Evolutionary conservation across 331 rosid species (phyloP), one percentile per base, ranked within the genome.

Genomic region (Malus hybrid): DNA sequence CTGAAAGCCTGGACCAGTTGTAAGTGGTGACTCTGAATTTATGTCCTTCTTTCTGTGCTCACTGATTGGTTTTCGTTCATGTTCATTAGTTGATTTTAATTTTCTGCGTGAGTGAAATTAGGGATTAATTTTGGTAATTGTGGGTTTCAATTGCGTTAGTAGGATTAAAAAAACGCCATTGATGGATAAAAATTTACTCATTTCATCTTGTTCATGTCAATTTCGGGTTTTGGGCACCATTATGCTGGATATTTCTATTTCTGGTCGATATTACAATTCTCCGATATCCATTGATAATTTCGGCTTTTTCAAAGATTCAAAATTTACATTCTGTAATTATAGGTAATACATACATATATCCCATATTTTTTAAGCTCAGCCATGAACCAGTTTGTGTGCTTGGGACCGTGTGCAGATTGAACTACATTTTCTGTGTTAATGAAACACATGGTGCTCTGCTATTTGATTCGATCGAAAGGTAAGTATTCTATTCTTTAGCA

Each of bases 381-480:
- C 52, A 5, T 69, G 42, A 69, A 69, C 22, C 24, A 69, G 39
- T 48, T 69, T 44, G 15, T 34, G 33, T 72, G 62, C 29, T 76
- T 50, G 78, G 83, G 61, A 46, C 64, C 24, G 56, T 73, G 24
- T 20, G 74, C 83, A 73, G 74, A 54, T 39, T 50, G 32, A 12
- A 55, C 73, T 66, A 57, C 81, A 12, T 7, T 55, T 65, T 63
- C 59, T 73, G 70, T 67, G 74, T 77, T 78, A 52, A 59, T 76
- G 48, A 42, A 42, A 42, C 48, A 42, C 48, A 80, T 46, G 75
- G 76, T 67, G 77, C 39, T 31, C 44, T 77, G 77, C 59, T 16
- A 62, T 66, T 70, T 62, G 69, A 74, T 65, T 75, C 33, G 52
- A 73, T 39, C 14, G 68, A 65, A 78, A 69, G 60, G 18, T 77